Evolutionary conservation across 1,284 basidiomycete genomes (phyloP).

Genomic region (Polyporus tsugae): DNA sequence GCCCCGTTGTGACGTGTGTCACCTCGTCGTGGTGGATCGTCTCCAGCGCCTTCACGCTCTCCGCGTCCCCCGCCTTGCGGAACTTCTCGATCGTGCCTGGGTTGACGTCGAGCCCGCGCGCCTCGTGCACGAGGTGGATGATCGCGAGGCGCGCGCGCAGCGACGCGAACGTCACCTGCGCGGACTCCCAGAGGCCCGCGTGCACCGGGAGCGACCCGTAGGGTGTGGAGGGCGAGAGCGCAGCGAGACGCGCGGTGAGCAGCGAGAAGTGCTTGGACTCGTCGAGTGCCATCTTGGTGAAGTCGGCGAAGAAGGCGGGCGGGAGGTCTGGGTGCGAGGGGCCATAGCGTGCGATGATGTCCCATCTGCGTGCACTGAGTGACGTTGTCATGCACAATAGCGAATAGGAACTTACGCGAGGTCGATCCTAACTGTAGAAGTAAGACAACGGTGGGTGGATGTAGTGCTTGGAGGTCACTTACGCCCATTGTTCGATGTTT

Average conservation of each 20-base stretch:
- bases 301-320: constrained; percentile 81
- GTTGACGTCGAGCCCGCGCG: constrained; percentile 88
- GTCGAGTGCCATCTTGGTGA: constrained; percentile 85
- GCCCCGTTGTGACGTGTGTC: constrained; percentile 84
- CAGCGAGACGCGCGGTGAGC: constrained; percentile 63
- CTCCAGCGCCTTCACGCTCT: constrained; percentile 77
- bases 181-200: constrained; percentile 86
- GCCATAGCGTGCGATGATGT: constrained; percentile 86
- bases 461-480: constrained; percentile 45
- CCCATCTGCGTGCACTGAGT: constrained; percentile 60
- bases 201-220: constrained; percentile 83
- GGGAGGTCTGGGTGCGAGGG: constrained; percentile 67
- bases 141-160: constrained; percentile 84
- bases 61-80: constrained; percentile 71
- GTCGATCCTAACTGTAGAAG: constrained; percentile 61
- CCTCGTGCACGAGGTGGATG: constrained; percentile 92
- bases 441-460: not conserved
- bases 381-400: not conserved
- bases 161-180: constrained; percentile 75
- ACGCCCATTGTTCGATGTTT: constrained; percentile 95
- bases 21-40: constrained; percentile 89
- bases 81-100: constrained; percentile 86
- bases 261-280: constrained; percentile 85
- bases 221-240: constrained; percentile 72
- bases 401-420: constrained; percentile 62